Percentiles rank a stretch among this genome's conserved stretches.
Evolutionary conservation across 345 rosid species (phyloP).

Genomic region (Pseudoturritis turrita): DNA sequence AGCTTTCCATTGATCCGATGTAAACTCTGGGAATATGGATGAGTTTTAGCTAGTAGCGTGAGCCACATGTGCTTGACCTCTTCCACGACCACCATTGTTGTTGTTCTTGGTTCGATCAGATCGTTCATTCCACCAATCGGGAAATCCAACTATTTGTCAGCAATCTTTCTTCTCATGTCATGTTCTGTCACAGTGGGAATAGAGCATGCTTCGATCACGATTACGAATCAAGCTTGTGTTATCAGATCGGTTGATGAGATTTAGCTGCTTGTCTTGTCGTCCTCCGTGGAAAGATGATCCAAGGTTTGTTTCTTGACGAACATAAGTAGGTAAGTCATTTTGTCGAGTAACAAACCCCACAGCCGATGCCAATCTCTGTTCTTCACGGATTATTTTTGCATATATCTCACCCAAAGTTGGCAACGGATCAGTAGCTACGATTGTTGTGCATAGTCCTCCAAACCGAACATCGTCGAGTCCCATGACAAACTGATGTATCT

Average conservation of each 20-base stretch:
- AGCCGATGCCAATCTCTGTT: not conserved
- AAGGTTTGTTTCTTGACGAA: too few species aligned
- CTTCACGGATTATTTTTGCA: not conserved
- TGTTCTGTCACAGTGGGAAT: not conserved
- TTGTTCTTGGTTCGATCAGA: not conserved
- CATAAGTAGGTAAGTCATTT: too few species aligned
- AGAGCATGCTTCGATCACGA: too few species aligned
- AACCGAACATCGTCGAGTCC: not conserved
- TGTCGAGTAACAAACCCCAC: not conserved
- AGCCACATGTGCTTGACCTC: not conserved
- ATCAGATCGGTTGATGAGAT: not conserved
- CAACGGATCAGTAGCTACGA: not conserved
- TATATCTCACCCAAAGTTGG: not conserved
- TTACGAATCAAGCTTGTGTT: too few species aligned
- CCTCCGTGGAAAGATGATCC: too few species aligned
- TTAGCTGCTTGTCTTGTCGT: too few species aligned
- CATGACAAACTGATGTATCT: not conserved
- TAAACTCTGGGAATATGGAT: not conserved
- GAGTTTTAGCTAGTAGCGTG: not conserved
- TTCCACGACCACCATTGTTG: not conserved
- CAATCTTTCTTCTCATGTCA: not conserved
- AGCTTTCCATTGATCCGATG: not conserved
- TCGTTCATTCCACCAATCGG: not conserved
- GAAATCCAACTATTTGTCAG: not conserved
- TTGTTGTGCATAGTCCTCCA: accelerated